These are phyloP conservation scores for Barbarea vulgaris DNA, from an alignment of 345 rosid species.

Conservation along the genomic window DNA sequence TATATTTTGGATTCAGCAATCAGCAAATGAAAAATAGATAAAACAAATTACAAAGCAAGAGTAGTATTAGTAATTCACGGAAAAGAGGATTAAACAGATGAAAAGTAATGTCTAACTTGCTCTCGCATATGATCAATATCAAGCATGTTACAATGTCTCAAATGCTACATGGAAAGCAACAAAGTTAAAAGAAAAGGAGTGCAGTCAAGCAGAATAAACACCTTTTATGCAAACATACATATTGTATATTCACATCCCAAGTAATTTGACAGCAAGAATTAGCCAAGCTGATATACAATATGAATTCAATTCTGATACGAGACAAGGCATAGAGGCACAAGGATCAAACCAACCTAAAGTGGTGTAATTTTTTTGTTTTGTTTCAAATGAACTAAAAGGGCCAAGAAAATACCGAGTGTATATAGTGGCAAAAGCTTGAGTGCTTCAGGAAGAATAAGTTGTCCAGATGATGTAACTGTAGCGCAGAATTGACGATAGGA, in stretches of 20 bases:
- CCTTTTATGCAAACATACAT: background rate
- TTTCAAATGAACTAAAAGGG: background rate
- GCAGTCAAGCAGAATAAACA: background rate
- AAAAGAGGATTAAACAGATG: constrained; percentile 1
- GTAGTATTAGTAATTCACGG: background rate
- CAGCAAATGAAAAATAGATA: background rate
- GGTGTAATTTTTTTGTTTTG: background rate
- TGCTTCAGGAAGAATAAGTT: constrained; percentile 97
- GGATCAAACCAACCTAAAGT: background rate
- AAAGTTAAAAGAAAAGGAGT: background rate
- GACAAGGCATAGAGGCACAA: background rate
- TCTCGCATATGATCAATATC: constrained; percentile 12
- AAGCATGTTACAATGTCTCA: constrained; percentile 10
- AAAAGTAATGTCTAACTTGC: constrained; percentile 2
- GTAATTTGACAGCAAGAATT: background rate
- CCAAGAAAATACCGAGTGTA: constrained; percentile 71
- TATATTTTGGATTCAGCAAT: background rate
- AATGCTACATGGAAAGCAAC: background rate
- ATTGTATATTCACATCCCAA: background rate
- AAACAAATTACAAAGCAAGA: constrained; percentile 7
- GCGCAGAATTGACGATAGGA: constrained; percentile 97
- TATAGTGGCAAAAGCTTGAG: constrained; percentile 93
- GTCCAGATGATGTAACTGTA: constrained; percentile 92
- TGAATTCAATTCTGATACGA: constrained; percentile 13
- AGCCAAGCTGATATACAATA: background rate